Evolutionary conservation across 1,284 basidiomycete species (phyloP).

Genomic region (Naganishia sp.): DNA sequence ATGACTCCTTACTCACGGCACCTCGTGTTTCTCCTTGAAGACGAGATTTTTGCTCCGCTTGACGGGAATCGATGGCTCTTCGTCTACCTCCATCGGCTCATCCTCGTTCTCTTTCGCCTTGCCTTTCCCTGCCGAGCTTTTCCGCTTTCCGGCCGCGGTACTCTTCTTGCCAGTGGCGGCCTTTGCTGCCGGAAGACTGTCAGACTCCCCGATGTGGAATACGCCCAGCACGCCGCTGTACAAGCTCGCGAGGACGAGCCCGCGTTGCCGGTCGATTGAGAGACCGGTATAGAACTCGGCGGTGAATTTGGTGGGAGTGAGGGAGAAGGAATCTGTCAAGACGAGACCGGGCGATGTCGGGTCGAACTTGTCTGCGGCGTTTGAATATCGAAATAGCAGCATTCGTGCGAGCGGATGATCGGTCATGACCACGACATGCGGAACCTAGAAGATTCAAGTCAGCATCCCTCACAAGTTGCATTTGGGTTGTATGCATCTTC

Average conservation of each 20-base stretch:
- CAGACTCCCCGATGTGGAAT: constrained; percentile 41
- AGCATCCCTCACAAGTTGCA: background rate
- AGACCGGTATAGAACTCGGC: constrained; percentile 52
- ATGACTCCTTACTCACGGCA: constrained; percentile 46
- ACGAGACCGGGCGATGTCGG: constrained; percentile 36
- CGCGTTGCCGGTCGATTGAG: constrained; percentile 37
- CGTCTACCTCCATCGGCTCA: constrained; percentile 27
- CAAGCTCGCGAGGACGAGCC: constrained; percentile 44
- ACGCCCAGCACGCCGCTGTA: constrained; percentile 52
- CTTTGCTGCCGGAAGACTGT: constrained; percentile 35
- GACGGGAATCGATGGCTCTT: background rate
- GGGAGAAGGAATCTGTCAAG: constrained; percentile 44
- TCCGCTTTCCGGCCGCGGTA: constrained; percentile 8
- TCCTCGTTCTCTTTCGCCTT: constrained; percentile 6
- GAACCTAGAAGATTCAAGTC: constrained; percentile 33
- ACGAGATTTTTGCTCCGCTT: constrained; percentile 31
- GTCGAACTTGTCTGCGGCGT: background rate
- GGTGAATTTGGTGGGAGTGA: constrained; percentile 38
- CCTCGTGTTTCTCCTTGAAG: constrained; percentile 48
- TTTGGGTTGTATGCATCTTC: no score
- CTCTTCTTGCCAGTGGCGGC: constrained; percentile 14
- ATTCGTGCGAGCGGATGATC: constrained; percentile 50
- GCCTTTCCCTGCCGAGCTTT: constrained; percentile 16
- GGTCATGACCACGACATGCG: constrained; percentile 48
- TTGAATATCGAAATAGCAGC: constrained; percentile 42